These are phyloP conservation scores for Aspergillus ostianus DNA, from an alignment of 495 filamentous ascomycete species.

Conservation along the genomic window DNA sequence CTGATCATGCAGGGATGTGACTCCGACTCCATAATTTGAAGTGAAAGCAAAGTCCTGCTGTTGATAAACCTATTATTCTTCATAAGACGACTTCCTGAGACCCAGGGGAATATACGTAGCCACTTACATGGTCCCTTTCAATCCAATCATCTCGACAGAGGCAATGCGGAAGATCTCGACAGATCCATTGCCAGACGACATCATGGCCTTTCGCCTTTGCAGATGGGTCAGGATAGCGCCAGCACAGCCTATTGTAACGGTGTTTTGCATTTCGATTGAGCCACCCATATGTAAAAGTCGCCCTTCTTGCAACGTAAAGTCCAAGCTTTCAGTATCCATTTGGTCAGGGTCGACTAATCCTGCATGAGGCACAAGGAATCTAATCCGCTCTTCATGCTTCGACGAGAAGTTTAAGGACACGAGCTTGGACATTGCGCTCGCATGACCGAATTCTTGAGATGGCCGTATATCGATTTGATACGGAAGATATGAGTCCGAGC, in stretches of 20 bases:
- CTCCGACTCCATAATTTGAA: conserved; percentile 85
- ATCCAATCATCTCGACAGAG: conserved; percentile 72
- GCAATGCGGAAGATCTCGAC: conserved; percentile 55
- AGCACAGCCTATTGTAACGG: conserved; percentile 72
- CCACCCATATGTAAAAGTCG: conserved; percentile 70
- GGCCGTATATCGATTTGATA: conserved; percentile 74
- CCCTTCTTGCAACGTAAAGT: conserved; percentile 55
- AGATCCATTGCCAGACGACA: conserved; percentile 55
- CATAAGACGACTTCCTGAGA: conserved; percentile 1
- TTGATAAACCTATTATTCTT: conserved; percentile 65
- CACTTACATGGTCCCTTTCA: conserved; percentile 70
- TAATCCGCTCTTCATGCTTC: conserved; percentile 33
- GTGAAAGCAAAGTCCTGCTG: conserved; percentile 71
- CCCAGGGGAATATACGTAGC: neutral
- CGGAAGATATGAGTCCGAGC: conserved; percentile 49
- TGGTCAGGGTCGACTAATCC: conserved; percentile 44
- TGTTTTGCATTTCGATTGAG: conserved; percentile 76
- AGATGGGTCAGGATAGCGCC: conserved; percentile 82
- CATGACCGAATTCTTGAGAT: conserved; percentile 74
- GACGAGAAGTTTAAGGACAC: conserved; percentile 48
- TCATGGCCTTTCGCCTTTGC: conserved; percentile 63
- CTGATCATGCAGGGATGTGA: conserved; percentile 81
- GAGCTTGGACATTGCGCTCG: conserved; percentile 67
- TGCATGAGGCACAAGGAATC: conserved; percentile 59
- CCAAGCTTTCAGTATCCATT: conserved; percentile 45